These are phyloP conservation scores for Nicotiana noctiflora DNA, from an alignment of 257 asterid species.

Conservation along the genomic window DNA sequence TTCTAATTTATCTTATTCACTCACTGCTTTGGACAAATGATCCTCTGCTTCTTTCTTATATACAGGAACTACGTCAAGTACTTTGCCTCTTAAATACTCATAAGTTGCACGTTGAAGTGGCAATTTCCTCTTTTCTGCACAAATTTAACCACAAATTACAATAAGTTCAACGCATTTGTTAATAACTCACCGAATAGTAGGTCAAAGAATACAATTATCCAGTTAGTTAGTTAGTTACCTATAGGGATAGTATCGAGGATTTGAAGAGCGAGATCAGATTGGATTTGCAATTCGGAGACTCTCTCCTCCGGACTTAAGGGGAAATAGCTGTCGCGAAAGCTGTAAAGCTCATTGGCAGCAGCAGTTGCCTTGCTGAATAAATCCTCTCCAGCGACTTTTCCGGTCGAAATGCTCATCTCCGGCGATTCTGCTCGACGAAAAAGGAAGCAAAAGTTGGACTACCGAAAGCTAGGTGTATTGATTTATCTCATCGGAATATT, in stretches of 20 bases:
- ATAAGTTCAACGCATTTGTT: neutral
- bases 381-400: slow-evolving; percentile 26
- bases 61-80: slow-evolving; percentile 69
- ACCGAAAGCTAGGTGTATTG: too few relatives aligned
- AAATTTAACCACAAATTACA: neutral
- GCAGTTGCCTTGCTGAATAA: slow-evolving; percentile 35
- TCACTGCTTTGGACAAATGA: slow-evolving; percentile 91
- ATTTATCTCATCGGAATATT: too few relatives aligned
- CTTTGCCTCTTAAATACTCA: slow-evolving; percentile 79
- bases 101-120: slow-evolving; percentile 63
- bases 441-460: too few relatives aligned
- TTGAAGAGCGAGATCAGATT: slow-evolving; percentile 43
- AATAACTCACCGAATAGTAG: neutral
- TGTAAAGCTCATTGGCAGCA: slow-evolving; percentile 48
- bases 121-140: slow-evolving; percentile 65
- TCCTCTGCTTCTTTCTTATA: slow-evolving; percentile 91
- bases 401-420: slow-evolving; percentile 32
- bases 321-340: slow-evolving; percentile 44
- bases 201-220: neutral
- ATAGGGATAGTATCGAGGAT: slow-evolving; percentile 62
- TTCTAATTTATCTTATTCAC: slow-evolving; percentile 13
- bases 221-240: slow-evolving; percentile 24
- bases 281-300: slow-evolving; percentile 28
- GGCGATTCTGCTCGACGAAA: neutral
- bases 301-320: slow-evolving; percentile 50